phyloP scores from a whole-genome alignment of 768 basidiomycete genomes.

The Trametes villosa region DNA sequence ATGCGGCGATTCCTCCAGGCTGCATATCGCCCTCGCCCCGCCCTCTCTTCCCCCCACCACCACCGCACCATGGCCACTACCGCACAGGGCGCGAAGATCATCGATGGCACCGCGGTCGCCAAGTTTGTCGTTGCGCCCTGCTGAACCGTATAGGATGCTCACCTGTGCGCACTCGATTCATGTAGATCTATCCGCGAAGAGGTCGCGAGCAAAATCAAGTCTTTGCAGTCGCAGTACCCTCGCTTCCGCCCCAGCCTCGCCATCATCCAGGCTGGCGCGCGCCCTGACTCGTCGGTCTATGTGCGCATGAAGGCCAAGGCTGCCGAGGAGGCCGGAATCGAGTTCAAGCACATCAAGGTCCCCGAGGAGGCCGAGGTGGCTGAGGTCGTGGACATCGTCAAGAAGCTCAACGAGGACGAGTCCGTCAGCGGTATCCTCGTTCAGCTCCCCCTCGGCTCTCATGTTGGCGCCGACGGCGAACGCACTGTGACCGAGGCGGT shows the following conservation, averaged over 20 bases:
- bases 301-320: slow-evolving; percentile 98
- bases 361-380: slow-evolving; percentile 72
- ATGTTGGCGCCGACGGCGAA: slow-evolving; percentile 81
- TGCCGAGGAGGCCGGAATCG: slow-evolving; percentile 91
- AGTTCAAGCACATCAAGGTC: slow-evolving; percentile 77
- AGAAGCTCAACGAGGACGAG: slow-evolving; percentile 83
- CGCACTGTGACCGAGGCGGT: slow-evolving; percentile 93
- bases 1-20: slow-evolving; percentile 27
- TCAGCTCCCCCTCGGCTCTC: slow-evolving; percentile 89
- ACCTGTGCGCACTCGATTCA: slow-evolving; percentile 4
- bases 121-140: slow-evolving; percentile 56
- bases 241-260: slow-evolving; percentile 89
- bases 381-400: slow-evolving; percentile 76
- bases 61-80: slow-evolving; percentile 33
- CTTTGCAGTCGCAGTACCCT: slow-evolving; percentile 69
- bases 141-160: slow-evolving; percentile 4
- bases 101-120: slow-evolving; percentile 85
- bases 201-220: slow-evolving; percentile 70
- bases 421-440: slow-evolving; percentile 88
- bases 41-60: slow-evolving; percentile 27
- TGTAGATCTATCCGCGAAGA: slow-evolving; percentile 79
- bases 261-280: slow-evolving; percentile 92
- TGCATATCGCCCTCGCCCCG: slow-evolving; percentile 21
- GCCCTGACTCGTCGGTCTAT: slow-evolving; percentile 89
- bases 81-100: slow-evolving; percentile 49